A percentile compares a stretch with the other conserved stretches of the same genome.
Conservation (phyloP, 2,329 filamentous ascomycete genomes). For the Geosmithia flava region DNA sequence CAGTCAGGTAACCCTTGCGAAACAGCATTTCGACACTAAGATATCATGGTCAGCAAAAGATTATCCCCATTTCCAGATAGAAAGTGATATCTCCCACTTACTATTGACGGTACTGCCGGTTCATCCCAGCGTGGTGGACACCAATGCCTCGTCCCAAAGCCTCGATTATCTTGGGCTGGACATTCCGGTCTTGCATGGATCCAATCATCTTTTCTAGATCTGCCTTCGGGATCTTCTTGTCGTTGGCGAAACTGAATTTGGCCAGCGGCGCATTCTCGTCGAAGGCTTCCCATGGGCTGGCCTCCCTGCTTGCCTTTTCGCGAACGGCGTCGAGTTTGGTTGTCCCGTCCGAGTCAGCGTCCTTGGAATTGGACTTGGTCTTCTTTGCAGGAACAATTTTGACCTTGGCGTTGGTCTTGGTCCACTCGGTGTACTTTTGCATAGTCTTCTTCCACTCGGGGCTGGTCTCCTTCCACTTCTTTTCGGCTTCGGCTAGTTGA, state of each 20-base stretch:
- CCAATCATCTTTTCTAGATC: slow-evolving; percentile 45
- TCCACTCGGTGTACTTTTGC: slow-evolving; percentile 41
- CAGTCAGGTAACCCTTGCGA: slow-evolving; percentile 56
- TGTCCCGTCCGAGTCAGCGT: slow-evolving; percentile 22
- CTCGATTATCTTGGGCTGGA: slow-evolving; percentile 40
- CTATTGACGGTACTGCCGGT: slow-evolving; percentile 60
- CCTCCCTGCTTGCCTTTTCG: slow-evolving; percentile 42
- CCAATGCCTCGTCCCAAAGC: slow-evolving; percentile 58
- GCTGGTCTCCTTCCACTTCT: slow-evolving; percentile 40
- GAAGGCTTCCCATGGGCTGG: slow-evolving; percentile 49
- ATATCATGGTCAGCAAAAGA: slow-evolving; percentile 1
- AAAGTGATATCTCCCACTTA: slow-evolving; percentile 23
- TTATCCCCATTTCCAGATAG: not conserved
- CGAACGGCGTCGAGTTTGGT: slow-evolving; percentile 44
- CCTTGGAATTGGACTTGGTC: slow-evolving; percentile 28
- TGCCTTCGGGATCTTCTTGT: slow-evolving; percentile 39
- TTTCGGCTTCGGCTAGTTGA: slow-evolving; percentile 28
- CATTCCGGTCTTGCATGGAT: slow-evolving; percentile 35
- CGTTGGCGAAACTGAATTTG: slow-evolving; percentile 55
- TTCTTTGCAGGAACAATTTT: slow-evolving; percentile 16
- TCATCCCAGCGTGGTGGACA: slow-evolving; percentile 72
- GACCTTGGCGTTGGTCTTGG: slow-evolving; percentile 12
- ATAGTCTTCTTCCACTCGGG: slow-evolving; percentile 49
- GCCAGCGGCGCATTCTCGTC: slow-evolving; percentile 51
- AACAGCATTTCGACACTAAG: slow-evolving; percentile 58